phyloP scores from a whole-genome alignment of 169 alveolate species.

The Cryptosporidium parvum region DNA sequence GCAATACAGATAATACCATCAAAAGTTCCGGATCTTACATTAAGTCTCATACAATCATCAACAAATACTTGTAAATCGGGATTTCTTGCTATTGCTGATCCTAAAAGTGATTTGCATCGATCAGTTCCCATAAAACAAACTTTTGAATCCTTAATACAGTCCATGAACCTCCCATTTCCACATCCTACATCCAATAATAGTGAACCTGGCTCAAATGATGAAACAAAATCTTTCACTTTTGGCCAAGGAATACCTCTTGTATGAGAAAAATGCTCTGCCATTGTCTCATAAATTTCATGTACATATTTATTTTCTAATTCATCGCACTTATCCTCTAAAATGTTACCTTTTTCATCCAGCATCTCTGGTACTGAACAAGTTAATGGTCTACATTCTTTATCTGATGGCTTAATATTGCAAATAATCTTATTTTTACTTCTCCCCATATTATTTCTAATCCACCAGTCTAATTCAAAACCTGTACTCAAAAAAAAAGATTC shows the following conservation, averaged over 20 bases:
- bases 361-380: slow-evolving; percentile 28
- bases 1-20: slow-evolving; percentile 76
- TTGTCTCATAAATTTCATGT: slow-evolving; percentile 68
- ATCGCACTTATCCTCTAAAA: neutral
- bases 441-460: neutral
- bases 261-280: slow-evolving; percentile 77
- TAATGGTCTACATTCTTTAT: slow-evolving; percentile 47
- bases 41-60: slow-evolving; percentile 43
- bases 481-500: neutral
- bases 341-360: slow-evolving; percentile 24
- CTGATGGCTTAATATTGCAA: slow-evolving; percentile 52
- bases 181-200: slow-evolving; percentile 74
- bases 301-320: slow-evolving; percentile 70
- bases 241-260: slow-evolving; percentile 77
- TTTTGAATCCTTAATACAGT: slow-evolving; percentile 44
- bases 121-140: slow-evolving; percentile 70
- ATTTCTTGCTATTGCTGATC: slow-evolving; percentile 41
- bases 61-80: slow-evolving; percentile 22
- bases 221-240: slow-evolving; percentile 60
- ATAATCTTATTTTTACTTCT: slow-evolving; percentile 13
- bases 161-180: slow-evolving; percentile 77
- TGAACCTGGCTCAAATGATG: slow-evolving; percentile 73
- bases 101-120: slow-evolving; percentile 50
- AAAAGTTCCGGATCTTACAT: slow-evolving; percentile 43
- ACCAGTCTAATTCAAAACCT: neutral